Evolutionary conservation across 2,329 filamentous ascomycete species (phyloP).

Genomic region (Chaetomium olivaceum): DNA sequence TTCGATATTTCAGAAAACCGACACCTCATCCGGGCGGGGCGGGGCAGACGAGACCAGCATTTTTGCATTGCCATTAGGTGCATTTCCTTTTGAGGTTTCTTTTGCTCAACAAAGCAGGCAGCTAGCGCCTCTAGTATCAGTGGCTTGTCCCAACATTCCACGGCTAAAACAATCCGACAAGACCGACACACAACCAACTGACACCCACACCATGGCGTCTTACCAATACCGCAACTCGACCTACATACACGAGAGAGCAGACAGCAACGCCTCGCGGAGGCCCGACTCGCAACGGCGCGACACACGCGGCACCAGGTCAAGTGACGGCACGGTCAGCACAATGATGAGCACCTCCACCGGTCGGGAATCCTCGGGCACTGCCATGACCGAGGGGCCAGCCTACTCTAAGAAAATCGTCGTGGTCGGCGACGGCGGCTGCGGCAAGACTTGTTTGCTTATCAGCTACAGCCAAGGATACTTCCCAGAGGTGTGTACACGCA

Average conservation of each 20-base stretch:
- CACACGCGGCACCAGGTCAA: slow-evolving; percentile 64
- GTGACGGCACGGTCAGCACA: slow-evolving; percentile 88
- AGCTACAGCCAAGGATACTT: slow-evolving; percentile 99
- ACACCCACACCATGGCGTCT: slow-evolving; percentile 47
- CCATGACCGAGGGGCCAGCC: slow-evolving; percentile 84
- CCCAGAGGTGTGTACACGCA: slow-evolving; percentile 72
- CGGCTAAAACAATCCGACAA: slow-evolving; percentile 11
- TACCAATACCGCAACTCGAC: slow-evolving; percentile 57
- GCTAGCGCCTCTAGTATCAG: slow-evolving; percentile 6
- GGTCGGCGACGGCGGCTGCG: slow-evolving; percentile 95
- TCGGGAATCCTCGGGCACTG: slow-evolving; percentile 76
- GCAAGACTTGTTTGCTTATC: slow-evolving; percentile 97
- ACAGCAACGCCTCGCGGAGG: slow-evolving; percentile 42
- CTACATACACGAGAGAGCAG: slow-evolving; percentile 48
- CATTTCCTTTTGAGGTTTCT: slow-evolving; percentile 2
- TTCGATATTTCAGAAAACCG: slow-evolving; percentile 7
- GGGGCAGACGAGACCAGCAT: slow-evolving; percentile 16
- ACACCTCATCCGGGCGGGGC: slow-evolving; percentile 21
- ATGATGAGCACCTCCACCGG: slow-evolving; percentile 70
- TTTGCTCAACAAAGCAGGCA: slow-evolving; percentile 13
- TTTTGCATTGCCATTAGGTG: not conserved
- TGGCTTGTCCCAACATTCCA: slow-evolving; percentile 18
- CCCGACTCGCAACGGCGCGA: slow-evolving; percentile 45
- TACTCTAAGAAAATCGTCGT: slow-evolving; percentile 99
- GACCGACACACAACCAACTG: not conserved